A percentile compares a stretch with the other conserved stretches of the same genome.
phyloP scores from a whole-genome alignment of 371 early-diverging fungal species.

The Rhizopus microsporus region DNA sequence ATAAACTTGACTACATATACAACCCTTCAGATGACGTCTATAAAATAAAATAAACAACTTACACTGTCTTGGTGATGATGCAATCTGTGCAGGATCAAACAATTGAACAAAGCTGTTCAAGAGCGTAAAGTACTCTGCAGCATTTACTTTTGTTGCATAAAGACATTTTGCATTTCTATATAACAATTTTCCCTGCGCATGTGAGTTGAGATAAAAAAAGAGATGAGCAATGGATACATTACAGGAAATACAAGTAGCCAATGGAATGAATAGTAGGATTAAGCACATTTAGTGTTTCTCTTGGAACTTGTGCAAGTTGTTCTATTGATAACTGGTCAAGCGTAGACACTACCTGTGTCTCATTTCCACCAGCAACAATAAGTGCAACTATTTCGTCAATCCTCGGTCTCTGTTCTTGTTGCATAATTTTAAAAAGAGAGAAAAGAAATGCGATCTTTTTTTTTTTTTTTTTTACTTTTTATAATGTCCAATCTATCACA shows the following conservation, averaged over 20 bases:
- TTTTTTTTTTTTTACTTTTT: not conserved
- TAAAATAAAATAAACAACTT: slow-evolving; percentile 10
- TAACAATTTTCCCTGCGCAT: not conserved
- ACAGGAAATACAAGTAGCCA: slow-evolving; percentile 66
- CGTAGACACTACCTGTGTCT: slow-evolving; percentile 18
- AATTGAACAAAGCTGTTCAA: slow-evolving; percentile 46
- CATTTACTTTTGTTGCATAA: slow-evolving; percentile 26
- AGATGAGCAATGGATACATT: slow-evolving; percentile 20
- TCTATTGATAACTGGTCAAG: slow-evolving; percentile 37
- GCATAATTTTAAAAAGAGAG: not conserved
- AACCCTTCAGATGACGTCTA: not conserved
- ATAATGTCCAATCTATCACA: not conserved
- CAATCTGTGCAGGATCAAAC: slow-evolving; percentile 50
- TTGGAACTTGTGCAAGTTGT: slow-evolving; percentile 34
- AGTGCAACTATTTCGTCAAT: slow-evolving; percentile 49
- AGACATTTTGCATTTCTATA: slow-evolving; percentile 46
- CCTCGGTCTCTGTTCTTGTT: not conserved
- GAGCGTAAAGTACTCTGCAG: slow-evolving; percentile 32
- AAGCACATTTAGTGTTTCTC: slow-evolving; percentile 54
- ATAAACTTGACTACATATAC: slow-evolving; percentile 38
- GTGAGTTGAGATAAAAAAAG: not conserved
- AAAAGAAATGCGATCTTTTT: slow-evolving; percentile 21
- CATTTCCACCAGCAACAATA: slow-evolving; percentile 29
- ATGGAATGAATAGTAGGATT: slow-evolving; percentile 55
- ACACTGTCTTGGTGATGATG: slow-evolving; percentile 47